phyloP scores from a whole-genome alignment of 1,139 yeast species.

The Taphrina pruni region DNA sequence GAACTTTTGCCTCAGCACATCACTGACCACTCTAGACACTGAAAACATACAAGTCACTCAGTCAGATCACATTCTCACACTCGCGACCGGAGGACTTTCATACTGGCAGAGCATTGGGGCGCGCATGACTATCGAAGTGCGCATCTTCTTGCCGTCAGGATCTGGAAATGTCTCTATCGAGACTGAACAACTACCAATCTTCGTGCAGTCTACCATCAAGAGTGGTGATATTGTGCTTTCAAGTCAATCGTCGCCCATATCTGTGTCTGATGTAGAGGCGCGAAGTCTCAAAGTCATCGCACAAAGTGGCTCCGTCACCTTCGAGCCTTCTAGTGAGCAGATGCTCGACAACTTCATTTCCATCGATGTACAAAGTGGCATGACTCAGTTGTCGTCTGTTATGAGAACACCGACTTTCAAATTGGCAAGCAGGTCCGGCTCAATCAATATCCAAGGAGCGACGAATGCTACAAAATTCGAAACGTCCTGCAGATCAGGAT shows the following conservation, averaged over 20 bases:
- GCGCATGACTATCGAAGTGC: constrained; percentile 11
- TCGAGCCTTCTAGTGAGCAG: constrained; percentile 7
- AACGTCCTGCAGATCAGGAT: constrained; percentile 7
- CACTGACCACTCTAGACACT: neutral
- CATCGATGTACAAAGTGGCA: constrained; percentile 12
- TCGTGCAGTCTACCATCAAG: neutral
- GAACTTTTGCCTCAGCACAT: neutral
- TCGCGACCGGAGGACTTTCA: constrained; percentile 14
- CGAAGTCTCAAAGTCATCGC: neutral
- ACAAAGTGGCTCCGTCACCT: constrained; percentile 18
- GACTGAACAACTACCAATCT: constrained; percentile 1
- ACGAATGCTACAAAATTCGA: constrained; percentile 3
- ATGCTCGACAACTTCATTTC: neutral
- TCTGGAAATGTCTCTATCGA: constrained; percentile 5
- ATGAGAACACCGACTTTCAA: constrained; percentile 5
- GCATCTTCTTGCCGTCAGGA: constrained; percentile 8
- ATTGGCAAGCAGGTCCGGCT: constrained; percentile 1
- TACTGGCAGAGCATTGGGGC: constrained; percentile 11
- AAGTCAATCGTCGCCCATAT: constrained; percentile 1
- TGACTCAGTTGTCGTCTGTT: neutral
- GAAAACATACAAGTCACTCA: constrained; percentile 6
- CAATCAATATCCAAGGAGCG: neutral
- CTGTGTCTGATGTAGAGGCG: constrained; percentile 16
- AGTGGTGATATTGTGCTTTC: constrained; percentile 2
- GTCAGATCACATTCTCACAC: neutral